Base-by-base conservation (phyloP, 768 basidiomycete species). In the Asterophora lycoperdoides region DNA sequence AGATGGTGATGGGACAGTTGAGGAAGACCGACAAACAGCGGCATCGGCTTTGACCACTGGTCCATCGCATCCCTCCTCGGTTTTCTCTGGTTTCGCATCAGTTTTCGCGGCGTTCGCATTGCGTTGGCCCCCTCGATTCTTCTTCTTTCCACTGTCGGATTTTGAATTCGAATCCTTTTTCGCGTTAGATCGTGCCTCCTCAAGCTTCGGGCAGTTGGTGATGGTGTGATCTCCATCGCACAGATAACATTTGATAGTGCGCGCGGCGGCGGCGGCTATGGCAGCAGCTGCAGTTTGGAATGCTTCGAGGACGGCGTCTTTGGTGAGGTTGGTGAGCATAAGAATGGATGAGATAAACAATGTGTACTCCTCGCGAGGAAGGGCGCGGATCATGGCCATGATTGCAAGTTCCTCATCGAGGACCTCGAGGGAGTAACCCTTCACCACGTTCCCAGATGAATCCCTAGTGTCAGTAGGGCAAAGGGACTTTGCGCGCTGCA, bases 211-310 rank as follows among this genome's bases (percentile, higher is more conserved):
- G 11, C 42, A 50, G 2, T 44, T 35, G 6, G 15, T 19, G 15
- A 50, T 30, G 4, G 19, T 30, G 13, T n/a, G n/a, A n/a, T n/a
- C n/a, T n/a, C n/a, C n/a, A n/a, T n/a, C n/a, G n/a, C n/a, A n/a
- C n/a, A n/a, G 26, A 10, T 23, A 50, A 15, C 48, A 49, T 2
- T 11, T 39, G 34, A 49, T 38, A 1, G 19, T 34, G 2, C 9
- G 4, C 4, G 47, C 47, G 11, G 40, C 23, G 33, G 38, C 38
- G 28, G 29, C 29, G 10, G 10, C 10, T 10, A 29, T 29, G 29
- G 39, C 39, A 17, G 47, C 47, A 35, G 30, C 30, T 8, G 30
- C 47, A 28, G 40, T 42, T 8, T 34, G 33, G 23, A 49, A 49
- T 1, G 41, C 41, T 37, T 46, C 44, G n/a, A n/a, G n/a, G n/a